Evolutionary conservation across 2,329 filamentous ascomycete species (phyloP), one percentile per base, ranked within the genome.

Genomic region (Pseudogymnoascus sp.): DNA sequence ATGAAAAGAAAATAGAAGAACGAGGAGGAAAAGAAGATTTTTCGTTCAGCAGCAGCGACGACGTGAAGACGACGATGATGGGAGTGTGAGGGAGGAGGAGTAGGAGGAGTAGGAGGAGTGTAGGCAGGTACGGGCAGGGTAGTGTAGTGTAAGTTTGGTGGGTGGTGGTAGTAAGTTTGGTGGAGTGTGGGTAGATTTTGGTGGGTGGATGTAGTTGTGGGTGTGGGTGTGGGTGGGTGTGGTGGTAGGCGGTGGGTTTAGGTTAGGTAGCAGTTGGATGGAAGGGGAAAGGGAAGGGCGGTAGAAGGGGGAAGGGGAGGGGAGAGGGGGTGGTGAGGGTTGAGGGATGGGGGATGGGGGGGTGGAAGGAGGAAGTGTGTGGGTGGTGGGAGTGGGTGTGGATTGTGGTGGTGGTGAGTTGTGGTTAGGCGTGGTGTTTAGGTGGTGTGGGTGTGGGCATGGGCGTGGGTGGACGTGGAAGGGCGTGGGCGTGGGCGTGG

Each of bases 1-100:
- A 66, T 64, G 66, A 69, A 71, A 71, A 67, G 69, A 70, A 69
- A 70, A 69, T 66, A 69, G 69, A 66, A 66, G 67, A 68, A 67
- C 56, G 66, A 69, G 68, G 67, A 64, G 70, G 67, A 70, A 66
- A 64, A 68, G 68, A 72, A 69, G 62, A 66, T 61, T 47, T 47
- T 61, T 65, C 63, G 63, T 65, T 63, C 64, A 65, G 67, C 60
- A 68, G 65, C 60, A 66, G 33, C 61, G 59, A 63, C 50, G 35
- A 64, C 59, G 25, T 35, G 59, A 35, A 18, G 56, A 40, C 28
- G 63, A 61, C 59, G 61, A 66, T 31, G 50, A 63, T 35, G 56
- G 62, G 53, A 61, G 50, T 37, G 60, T 42, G 56, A 50, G 37
- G 62, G 62, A 64, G 62, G 63, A 59, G 63, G 64, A 64, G 66